These are phyloP conservation scores for Balansia obtecta DNA, from an alignment of 2,329 filamentous ascomycete species.

Conservation along the genomic window DNA sequence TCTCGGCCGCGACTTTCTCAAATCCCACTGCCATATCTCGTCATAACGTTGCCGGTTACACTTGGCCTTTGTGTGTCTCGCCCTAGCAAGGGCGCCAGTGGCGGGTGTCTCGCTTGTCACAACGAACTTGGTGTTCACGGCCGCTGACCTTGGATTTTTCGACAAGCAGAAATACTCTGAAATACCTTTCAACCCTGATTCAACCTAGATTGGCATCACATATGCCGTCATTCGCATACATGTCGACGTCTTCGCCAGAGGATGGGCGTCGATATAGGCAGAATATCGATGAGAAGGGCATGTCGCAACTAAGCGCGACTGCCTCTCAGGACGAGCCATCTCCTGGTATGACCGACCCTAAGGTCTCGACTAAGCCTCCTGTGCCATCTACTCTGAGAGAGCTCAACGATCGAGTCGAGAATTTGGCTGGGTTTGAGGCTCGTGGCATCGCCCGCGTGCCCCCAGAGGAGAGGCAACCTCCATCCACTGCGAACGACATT, in stretches of 20 bases:
- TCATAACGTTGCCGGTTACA: neutral
- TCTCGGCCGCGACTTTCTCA: neutral
- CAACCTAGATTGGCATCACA: neutral
- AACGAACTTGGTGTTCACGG: neutral
- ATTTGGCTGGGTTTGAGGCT: constrained; percentile 24
- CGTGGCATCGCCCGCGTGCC: constrained; percentile 27
- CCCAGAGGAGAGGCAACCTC: constrained; percentile 21
- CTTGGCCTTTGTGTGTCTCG: neutral
- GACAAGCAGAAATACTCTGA: neutral
- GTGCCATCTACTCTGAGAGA: constrained; percentile 3
- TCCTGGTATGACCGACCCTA: neutral
- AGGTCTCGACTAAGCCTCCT: neutral
- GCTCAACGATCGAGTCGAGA: constrained; percentile 16
- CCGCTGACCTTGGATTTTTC: neutral
- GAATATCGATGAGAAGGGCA: neutral
- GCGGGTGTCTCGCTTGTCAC: neutral
- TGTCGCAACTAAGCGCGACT: neutral
- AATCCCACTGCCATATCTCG: neutral
- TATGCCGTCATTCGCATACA: neutral
- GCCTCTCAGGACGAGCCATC: neutral
- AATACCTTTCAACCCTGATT: neutral
- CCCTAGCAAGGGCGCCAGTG: neutral
- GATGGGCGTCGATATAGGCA: neutral
- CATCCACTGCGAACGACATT: constrained; percentile 21
- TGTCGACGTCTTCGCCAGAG: neutral